Conservation (phyloP, 306 rosid species). For the Crotalaria pallida region DNA sequence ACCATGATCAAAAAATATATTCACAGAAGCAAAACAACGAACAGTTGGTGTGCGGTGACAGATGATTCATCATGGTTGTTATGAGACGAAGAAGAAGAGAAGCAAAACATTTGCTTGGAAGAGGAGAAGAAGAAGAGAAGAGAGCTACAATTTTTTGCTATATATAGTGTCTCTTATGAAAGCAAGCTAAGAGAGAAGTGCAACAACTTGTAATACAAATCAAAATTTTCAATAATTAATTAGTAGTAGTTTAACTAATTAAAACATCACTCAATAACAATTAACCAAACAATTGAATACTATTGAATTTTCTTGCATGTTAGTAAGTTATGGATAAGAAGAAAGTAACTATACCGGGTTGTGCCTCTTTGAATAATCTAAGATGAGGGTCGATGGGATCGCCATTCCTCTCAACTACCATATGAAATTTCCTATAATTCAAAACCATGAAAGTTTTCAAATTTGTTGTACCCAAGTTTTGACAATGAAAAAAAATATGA, state of each 20-base stretch:
- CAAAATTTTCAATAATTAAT: neutral
- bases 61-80: no score
- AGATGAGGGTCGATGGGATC: conserved; percentile 14
- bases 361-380: neutral
- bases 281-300: neutral
- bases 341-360: neutral
- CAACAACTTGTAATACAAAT: neutral
- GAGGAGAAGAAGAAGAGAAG: no score
- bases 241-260: neutral
- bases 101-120: no score
- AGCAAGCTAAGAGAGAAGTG: no score
- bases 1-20: neutral
- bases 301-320: neutral
- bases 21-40: conserved; percentile 29
- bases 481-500: neutral
- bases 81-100: no score
- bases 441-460: neutral
- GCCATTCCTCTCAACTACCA: no score
- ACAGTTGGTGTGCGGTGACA: conserved; percentile 22
- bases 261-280: neutral
- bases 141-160: no score
- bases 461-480: neutral
- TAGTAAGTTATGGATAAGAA: neutral
- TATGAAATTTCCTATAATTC: neutral
- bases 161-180: no score